phyloP scores from a whole-genome alignment of 352 stramenopile species.

The Globisporangium viniferum region DNA sequence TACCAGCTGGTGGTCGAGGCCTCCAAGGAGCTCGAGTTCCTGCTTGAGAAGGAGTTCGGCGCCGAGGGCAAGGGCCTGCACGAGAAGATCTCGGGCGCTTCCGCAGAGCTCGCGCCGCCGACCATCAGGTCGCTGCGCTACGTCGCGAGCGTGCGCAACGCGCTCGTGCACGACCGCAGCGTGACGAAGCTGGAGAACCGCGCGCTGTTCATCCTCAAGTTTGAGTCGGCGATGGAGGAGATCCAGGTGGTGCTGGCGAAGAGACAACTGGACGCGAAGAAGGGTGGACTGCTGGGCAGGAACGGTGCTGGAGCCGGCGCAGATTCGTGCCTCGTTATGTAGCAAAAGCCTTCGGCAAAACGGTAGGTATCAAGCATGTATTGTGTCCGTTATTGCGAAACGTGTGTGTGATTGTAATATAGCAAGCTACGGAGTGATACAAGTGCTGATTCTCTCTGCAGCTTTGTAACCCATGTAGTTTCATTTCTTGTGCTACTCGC shows the following conservation, averaged over 20 bases:
- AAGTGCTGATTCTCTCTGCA: background rate
- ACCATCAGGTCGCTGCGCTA: slow-evolving; percentile 72
- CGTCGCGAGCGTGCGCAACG: slow-evolving; percentile 78
- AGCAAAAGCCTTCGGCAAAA: background rate
- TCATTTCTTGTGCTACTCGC: background rate
- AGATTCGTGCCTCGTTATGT: slow-evolving; percentile 11
- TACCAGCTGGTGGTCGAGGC: slow-evolving; percentile 81
- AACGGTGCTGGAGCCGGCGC: no score
- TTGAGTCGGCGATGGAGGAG: slow-evolving; percentile 56
- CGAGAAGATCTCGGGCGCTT: slow-evolving; percentile 59
- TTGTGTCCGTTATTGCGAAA: background rate
- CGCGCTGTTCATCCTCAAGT: slow-evolving; percentile 57
- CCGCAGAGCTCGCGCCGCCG: slow-evolving; percentile 35
- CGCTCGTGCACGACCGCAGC: slow-evolving; percentile 73
- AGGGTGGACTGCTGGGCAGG: background rate
- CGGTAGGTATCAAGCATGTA: background rate
- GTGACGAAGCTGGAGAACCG: slow-evolving; percentile 59
- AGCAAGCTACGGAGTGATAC: background rate
- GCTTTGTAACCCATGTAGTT: background rate
- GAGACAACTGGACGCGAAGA: slow-evolving; percentile 32
- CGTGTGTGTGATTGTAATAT: background rate
- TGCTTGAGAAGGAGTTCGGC: slow-evolving; percentile 63
- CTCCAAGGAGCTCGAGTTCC: slow-evolving; percentile 77
- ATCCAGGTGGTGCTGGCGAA: slow-evolving; percentile 60
- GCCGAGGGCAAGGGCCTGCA: slow-evolving; percentile 68